Percentiles rank a stretch among this genome's conserved stretches.
Conservation (phyloP, 1,139 yeast genomes). For the Yamadazyma blattariae region DNA sequence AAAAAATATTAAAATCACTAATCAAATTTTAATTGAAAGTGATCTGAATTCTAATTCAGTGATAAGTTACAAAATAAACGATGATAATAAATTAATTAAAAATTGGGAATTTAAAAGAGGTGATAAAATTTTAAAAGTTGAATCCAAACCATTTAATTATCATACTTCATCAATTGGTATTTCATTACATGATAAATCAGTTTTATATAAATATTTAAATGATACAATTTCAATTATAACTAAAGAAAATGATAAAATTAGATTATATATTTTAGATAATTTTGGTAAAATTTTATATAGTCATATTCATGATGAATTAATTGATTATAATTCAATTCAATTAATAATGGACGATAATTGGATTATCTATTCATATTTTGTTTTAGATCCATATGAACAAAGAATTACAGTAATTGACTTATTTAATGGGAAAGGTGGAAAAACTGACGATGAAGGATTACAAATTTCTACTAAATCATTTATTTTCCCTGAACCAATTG, state of each 20-base stretch:
- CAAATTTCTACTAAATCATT: constrained; percentile 46
- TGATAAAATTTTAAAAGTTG: constrained; percentile 15
- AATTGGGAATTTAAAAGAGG: constrained; percentile 28
- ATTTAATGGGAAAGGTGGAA: constrained; percentile 46
- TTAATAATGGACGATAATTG: constrained; percentile 80
- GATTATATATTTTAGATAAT: constrained; percentile 59
- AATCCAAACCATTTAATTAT: constrained; percentile 35
- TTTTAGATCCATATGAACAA: constrained; percentile 50
- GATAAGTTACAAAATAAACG: constrained; percentile 22
- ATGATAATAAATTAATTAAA: constrained; percentile 12
- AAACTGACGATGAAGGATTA: too few species aligned
- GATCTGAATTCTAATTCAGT: constrained; percentile 3
- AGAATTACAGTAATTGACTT: constrained; percentile 73
- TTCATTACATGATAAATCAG: constrained; percentile 67
- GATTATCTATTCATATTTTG: constrained; percentile 68
- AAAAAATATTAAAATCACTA: constrained; percentile 1
- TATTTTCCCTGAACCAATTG: constrained; percentile 55
- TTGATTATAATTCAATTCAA: constrained; percentile 39
- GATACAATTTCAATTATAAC: constrained; percentile 59
- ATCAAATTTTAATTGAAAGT: constrained; percentile 19
- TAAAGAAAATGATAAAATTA: constrained; percentile 30
- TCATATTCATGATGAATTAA: constrained; percentile 38
- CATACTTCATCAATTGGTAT: constrained; percentile 66
- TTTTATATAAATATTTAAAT: constrained; percentile 79
- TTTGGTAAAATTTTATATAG: constrained; percentile 64